These are phyloP conservation scores for Mycena maculata DNA, from an alignment of 768 basidiomycete species.

Conservation along the genomic window DNA sequence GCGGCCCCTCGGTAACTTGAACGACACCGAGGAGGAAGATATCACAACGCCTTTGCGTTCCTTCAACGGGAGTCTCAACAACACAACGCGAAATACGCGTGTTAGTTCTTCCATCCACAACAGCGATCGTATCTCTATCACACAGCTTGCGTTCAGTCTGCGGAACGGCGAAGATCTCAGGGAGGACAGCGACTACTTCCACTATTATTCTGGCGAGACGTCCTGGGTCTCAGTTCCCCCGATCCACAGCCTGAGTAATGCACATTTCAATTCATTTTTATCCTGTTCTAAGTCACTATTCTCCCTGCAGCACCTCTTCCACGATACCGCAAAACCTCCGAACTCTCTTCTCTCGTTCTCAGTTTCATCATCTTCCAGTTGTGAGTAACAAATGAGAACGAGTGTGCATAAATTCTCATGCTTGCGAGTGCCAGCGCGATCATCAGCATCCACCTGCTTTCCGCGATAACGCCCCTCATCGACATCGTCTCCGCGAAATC, in stretches of 20 bases:
- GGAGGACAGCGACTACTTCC: slow-evolving; percentile 3
- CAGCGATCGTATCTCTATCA: slow-evolving; percentile 31
- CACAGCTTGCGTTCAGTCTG: slow-evolving; percentile 24
- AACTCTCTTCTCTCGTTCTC: slow-evolving; percentile 22
- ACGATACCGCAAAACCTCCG: slow-evolving; percentile 5
- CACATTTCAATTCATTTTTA: not conserved
- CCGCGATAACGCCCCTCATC: slow-evolving; percentile 26
- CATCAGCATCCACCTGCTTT: slow-evolving; percentile 22
- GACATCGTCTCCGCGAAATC: slow-evolving; percentile 16
- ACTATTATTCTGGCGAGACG: not conserved
- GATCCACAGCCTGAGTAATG: too few relatives aligned
- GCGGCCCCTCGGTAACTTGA: not conserved
- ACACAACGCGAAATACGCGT: slow-evolving; percentile 1
- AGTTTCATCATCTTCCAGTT: slow-evolving; percentile 30
- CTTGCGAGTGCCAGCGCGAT: slow-evolving; percentile 23
- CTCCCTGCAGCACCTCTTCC: not conserved
- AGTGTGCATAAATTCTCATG: too few relatives aligned
- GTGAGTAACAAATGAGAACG: too few relatives aligned
- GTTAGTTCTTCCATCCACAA: slow-evolving; percentile 21
- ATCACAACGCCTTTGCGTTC: slow-evolving; percentile 18
- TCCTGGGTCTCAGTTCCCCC: too few relatives aligned
- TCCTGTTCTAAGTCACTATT: too few relatives aligned
- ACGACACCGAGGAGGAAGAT: slow-evolving; percentile 15
- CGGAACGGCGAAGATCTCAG: not conserved
- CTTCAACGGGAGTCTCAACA: not conserved